These are phyloP conservation scores for Bimuria novae-zelandiae DNA, from an alignment of 2,329 filamentous ascomycete species.

Conservation along the genomic window DNA sequence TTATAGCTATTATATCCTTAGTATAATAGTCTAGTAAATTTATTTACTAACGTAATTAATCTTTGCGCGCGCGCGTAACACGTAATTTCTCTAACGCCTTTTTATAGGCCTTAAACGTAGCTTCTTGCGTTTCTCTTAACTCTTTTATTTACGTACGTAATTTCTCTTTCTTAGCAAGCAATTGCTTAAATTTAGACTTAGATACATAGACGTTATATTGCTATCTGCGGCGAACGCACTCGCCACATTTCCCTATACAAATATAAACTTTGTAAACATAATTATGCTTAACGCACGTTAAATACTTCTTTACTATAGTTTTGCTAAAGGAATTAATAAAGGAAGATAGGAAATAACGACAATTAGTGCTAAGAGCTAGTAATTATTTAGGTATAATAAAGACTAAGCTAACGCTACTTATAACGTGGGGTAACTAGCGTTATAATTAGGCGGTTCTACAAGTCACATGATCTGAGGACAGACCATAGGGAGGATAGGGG, in stretches of 20 bases:
- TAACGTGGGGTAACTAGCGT: neutral
- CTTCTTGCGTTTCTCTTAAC: neutral
- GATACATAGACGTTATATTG: neutral
- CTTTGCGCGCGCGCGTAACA: neutral
- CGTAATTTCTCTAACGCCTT: neutral
- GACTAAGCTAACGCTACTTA: neutral
- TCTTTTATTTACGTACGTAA: neutral
- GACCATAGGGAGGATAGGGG: neutral
- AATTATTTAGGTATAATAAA: neutral
- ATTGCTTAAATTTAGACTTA: neutral
- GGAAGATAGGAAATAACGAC: too few species aligned
- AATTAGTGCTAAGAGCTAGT: neutral
- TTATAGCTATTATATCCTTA: neutral
- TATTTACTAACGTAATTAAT: neutral
- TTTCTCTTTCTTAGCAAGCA: neutral
- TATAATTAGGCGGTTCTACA: neutral
- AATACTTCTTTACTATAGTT: neutral
- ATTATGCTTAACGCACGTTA: neutral
- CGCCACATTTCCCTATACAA: neutral
- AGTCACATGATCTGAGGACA: neutral
- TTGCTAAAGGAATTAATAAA: neutral
- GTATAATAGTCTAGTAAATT: neutral
- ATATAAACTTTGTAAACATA: neutral
- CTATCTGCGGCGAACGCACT: neutral
- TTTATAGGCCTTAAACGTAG: neutral